Evolutionary conservation across 1,284 basidiomycete genomes (phyloP).

Genomic region (Spongispora temasekensis): DNA sequence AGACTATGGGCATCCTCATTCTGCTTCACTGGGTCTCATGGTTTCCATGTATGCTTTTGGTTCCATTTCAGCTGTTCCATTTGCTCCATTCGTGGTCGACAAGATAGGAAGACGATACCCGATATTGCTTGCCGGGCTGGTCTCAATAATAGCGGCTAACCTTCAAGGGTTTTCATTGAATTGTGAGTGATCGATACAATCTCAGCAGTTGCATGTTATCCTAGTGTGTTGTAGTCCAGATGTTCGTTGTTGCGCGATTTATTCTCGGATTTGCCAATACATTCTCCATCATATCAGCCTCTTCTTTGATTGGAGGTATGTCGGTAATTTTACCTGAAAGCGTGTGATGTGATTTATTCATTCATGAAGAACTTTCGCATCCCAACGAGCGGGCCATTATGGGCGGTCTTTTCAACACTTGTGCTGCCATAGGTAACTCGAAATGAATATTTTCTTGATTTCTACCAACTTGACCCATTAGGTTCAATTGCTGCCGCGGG

Average conservation of each 20-base stretch:
- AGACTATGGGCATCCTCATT: slow-evolving; percentile 25
- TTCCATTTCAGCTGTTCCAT: slow-evolving; percentile 11
- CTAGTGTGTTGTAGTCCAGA: slow-evolving; percentile 10
- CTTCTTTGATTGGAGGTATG: slow-evolving; percentile 22
- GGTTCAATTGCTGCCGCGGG: slow-evolving; percentile 24
- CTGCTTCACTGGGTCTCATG: slow-evolving; percentile 19
- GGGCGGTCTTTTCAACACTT: not conserved
- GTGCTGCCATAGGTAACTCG: not conserved
- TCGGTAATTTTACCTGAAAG: not conserved
- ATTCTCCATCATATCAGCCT: slow-evolving; percentile 16
- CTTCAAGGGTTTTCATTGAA: slow-evolving; percentile 21
- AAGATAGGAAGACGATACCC: slow-evolving; percentile 20
- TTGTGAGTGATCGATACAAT: slow-evolving; percentile 6
- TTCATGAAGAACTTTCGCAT: not conserved
- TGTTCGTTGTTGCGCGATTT: slow-evolving; percentile 24
- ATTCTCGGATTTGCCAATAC: slow-evolving; percentile 16
- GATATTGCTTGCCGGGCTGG: slow-evolving; percentile 16
- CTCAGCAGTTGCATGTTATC: not conserved
- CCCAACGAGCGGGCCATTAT: slow-evolving; percentile 18
- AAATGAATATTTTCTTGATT: not conserved
- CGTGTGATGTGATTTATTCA: not conserved
- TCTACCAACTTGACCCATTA: slow-evolving; percentile 1
- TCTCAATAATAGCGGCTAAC: slow-evolving; percentile 12
- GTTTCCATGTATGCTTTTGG: slow-evolving; percentile 21
- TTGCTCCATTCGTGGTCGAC: slow-evolving; percentile 17